phyloP scores from a whole-genome alignment of 352 stramenopile species.

The Aphanomyces stellatus region DNA sequence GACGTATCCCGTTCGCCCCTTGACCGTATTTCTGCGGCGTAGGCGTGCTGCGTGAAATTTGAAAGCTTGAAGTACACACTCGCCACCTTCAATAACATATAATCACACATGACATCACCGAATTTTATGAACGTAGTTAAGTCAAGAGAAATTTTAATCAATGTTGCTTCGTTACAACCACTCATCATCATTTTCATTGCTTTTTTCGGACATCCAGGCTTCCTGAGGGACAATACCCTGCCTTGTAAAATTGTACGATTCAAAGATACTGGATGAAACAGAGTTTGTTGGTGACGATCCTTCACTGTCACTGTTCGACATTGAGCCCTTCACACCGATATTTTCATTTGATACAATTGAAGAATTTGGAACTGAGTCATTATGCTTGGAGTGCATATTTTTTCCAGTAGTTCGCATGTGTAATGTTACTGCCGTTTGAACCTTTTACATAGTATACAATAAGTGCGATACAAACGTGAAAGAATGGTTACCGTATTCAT shows the following conservation, averaged over 20 bases:
- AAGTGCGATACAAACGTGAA: neutral
- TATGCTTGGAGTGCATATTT: neutral
- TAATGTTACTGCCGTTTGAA: neutral
- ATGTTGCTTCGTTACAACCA: neutral
- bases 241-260: slow-evolving; percentile 1
- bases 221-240: neutral
- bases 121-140: neutral
- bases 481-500: slow-evolving; percentile 66
- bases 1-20: neutral
- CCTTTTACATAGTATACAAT: neutral
- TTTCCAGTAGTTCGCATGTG: neutral
- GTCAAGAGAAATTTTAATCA: neutral
- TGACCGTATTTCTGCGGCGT: neutral
- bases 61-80: neutral
- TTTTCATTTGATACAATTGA: neutral
- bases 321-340: neutral
- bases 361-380: neutral
- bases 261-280: neutral
- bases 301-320: neutral
- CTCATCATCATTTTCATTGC: neutral
- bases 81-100: neutral
- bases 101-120: neutral
- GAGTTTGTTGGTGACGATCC: neutral
- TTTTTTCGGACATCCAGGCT: neutral
- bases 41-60: neutral